These are phyloP conservation scores for Penstemon eatonii DNA, from an alignment of 257 asterid genomes.

Conservation along the genomic window DNA sequence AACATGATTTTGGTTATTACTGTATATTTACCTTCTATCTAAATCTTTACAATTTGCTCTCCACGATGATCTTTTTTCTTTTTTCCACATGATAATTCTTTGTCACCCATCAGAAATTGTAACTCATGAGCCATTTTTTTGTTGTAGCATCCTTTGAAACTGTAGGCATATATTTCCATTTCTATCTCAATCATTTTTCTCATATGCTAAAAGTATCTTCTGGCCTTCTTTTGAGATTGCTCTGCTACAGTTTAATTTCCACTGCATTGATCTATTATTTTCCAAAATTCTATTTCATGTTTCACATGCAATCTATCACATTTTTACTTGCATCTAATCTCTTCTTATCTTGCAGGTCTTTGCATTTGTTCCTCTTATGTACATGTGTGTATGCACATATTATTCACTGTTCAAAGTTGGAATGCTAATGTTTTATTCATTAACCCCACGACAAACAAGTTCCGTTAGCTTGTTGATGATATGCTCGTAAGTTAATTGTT, in stretches of 20 bases:
- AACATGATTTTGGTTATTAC: background rate
- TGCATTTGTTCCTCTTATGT: constrained; percentile 93
- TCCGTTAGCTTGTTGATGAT: constrained; percentile 97
- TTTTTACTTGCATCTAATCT: constrained; percentile 21
- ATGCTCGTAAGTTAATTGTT: constrained; percentile 78
- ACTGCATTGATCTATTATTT: constrained; percentile 7
- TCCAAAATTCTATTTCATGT: constrained; percentile 6
- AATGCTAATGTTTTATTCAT: constrained; percentile 91
- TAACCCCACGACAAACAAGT: constrained; percentile 90
- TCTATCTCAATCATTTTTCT: background rate
- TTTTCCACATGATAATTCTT: background rate
- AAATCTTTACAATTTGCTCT: background rate
- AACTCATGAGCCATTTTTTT: constrained; percentile 1
- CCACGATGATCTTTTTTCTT: background rate
- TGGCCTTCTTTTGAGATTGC: background rate
- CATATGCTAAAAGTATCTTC: background rate
- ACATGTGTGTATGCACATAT: constrained; percentile 96
- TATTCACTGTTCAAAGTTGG: constrained; percentile 93
- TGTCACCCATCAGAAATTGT: background rate
- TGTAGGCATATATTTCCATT: background rate
- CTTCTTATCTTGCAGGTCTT: constrained; percentile 54
- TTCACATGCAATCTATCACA: constrained; percentile 5
- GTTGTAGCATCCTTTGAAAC: background rate
- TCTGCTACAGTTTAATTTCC: background rate
- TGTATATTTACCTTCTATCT: background rate